Conservation (phyloP, 345 rosid species). For the Trapa incisa region DNA sequence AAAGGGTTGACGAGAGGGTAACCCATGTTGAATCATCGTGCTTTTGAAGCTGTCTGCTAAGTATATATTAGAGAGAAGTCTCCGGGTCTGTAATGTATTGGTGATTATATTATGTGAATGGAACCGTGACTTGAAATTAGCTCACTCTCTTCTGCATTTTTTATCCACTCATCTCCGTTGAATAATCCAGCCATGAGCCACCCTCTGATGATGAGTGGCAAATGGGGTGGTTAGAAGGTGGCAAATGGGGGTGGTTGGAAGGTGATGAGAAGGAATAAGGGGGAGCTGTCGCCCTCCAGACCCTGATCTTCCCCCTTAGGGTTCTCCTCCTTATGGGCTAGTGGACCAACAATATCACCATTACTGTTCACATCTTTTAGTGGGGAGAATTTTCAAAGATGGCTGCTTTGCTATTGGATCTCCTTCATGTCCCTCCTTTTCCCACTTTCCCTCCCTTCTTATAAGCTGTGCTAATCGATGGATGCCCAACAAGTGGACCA, state of each 20-base stretch:
- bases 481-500: neutral
- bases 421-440: neutral
- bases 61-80: neutral
- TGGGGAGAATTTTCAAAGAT: slow-evolving; percentile 12
- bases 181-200: neutral
- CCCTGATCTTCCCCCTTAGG: neutral
- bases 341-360: slow-evolving; percentile 8
- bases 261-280: slow-evolving; percentile 4
- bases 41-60: too few relatives aligned
- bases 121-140: slow-evolving; percentile 26
- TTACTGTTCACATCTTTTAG: neutral
- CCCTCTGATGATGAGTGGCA: neutral
- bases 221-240: neutral
- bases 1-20: too few relatives aligned
- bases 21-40: too few relatives aligned
- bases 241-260: too few relatives aligned
- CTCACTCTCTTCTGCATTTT: too few relatives aligned
- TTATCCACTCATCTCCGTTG: slow-evolving; percentile 1
- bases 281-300: slow-evolving; percentile 10
- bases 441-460: neutral
- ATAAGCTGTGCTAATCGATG: slow-evolving; percentile 4
- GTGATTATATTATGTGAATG: slow-evolving; percentile 6
- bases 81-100: slow-evolving; percentile 1
- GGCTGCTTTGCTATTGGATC: slow-evolving; percentile 15
- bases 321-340: neutral